phyloP scores from a whole-genome alignment of 345 rosid species.

The Clarkia xantiana region DNA sequence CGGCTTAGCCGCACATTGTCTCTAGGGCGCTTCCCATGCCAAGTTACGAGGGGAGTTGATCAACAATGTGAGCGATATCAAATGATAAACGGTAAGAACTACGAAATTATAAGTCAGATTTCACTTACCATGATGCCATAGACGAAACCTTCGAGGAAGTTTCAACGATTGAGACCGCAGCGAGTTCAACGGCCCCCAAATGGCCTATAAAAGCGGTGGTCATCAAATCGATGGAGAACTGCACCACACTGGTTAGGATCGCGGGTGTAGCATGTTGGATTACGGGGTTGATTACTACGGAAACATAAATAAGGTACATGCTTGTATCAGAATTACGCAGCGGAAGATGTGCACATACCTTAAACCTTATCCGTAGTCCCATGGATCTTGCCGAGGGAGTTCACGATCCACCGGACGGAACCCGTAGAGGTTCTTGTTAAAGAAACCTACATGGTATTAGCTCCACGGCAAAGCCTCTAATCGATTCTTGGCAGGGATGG shows the following conservation, averaged over 20 bases:
- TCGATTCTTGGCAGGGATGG: no score
- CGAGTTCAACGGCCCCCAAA: constrained; percentile 32
- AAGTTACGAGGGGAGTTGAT: constrained; percentile 13
- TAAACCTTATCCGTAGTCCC: no score
- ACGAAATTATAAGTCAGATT: not conserved
- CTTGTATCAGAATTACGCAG: no score
- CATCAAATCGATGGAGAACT: constrained; percentile 26
- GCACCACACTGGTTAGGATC: constrained; percentile 23
- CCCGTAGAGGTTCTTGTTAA: no score
- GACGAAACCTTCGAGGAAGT: constrained; percentile 36
- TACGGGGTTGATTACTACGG: no score
- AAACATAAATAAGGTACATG: no score
- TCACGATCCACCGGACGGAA: no score
- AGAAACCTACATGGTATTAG: no score
- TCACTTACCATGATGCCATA: constrained; percentile 35
- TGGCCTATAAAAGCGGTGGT: constrained; percentile 33
- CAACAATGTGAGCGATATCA: not conserved
- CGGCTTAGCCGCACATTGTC: constrained; percentile 49
- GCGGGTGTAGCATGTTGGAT: constrained; percentile 38
- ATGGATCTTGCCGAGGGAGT: no score
- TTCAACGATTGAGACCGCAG: constrained; percentile 37
- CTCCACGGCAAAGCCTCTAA: no score
- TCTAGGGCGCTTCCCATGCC: constrained; percentile 58
- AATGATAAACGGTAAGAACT: no score
- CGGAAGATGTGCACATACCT: no score